These are phyloP conservation scores for Truncatella angustata DNA, from an alignment of 2,329 filamentous ascomycete species.

Conservation along the genomic window DNA sequence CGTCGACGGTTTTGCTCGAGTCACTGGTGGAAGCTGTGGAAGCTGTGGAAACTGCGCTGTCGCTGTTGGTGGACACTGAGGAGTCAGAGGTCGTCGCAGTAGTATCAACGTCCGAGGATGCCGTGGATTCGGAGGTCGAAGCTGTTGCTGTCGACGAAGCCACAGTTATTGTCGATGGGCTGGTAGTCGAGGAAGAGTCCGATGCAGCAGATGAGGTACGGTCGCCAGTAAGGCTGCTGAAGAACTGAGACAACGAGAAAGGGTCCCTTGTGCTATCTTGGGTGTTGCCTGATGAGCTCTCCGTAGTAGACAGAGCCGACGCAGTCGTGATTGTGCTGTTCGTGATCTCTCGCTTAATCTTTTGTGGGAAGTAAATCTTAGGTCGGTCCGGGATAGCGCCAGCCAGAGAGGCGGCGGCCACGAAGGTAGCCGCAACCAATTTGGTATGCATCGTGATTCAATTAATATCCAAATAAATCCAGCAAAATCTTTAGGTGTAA, in stretches of 20 bases:
- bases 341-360: slow-evolving; percentile 38
- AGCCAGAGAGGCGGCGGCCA: slow-evolving; percentile 35
- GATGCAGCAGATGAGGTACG: slow-evolving; percentile 9
- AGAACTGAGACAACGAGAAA: slow-evolving; percentile 22
- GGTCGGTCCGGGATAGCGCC: slow-evolving; percentile 35
- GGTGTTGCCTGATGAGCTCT: slow-evolving; percentile 13
- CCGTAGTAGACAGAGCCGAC: slow-evolving; percentile 19
- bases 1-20: background rate
- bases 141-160: slow-evolving; percentile 14
- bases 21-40: background rate
- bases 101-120: background rate
- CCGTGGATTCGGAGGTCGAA: background rate
- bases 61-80: background rate
- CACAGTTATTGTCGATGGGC: slow-evolving; percentile 12
- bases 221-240: slow-evolving; percentile 18
- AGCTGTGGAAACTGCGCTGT: too few species aligned
- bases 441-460: slow-evolving; percentile 27
- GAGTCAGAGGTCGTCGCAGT: background rate
- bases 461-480: slow-evolving; percentile 12
- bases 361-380: slow-evolving; percentile 41
- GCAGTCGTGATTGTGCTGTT: slow-evolving; percentile 30
- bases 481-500: background rate
- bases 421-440: slow-evolving; percentile 32
- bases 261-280: slow-evolving; percentile 19
- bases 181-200: slow-evolving; percentile 2